These are phyloP conservation scores for Russula compacta DNA, from an alignment of 768 basidiomycete species.

Conservation along the genomic window DNA sequence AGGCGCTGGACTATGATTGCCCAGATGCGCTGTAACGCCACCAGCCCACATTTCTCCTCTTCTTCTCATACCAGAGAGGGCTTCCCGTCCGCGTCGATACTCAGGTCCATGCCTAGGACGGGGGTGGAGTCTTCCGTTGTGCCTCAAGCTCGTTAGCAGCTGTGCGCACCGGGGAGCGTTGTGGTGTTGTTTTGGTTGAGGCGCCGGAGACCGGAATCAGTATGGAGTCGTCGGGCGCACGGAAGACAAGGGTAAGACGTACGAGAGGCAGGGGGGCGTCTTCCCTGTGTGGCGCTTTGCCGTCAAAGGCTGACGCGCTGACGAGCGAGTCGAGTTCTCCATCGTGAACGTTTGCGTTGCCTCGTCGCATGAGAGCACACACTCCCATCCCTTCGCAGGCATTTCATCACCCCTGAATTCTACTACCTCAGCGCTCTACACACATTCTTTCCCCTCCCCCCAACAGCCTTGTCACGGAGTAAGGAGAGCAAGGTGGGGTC, in stretches of 20 bases:
- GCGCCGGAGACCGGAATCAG: background rate
- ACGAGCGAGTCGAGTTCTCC: conserved; percentile 19
- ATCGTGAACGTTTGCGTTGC: conserved; percentile 31
- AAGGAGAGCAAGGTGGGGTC: background rate
- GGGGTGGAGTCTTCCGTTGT: conserved; percentile 17
- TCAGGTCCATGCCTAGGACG: conserved; percentile 14
- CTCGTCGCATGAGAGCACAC: conserved; percentile 74
- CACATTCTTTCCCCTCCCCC: too few species aligned
- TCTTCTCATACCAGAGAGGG: conserved; percentile 2
- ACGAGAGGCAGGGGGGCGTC: conserved; percentile 16
- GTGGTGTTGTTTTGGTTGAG: background rate
- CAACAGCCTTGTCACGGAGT: background rate
- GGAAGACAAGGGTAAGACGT: background rate
- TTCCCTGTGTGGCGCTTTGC: background rate
- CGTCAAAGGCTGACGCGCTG: conserved; percentile 13
- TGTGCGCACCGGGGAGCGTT: conserved; percentile 1
- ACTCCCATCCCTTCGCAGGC: conserved; percentile 59
- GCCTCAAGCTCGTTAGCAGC: conserved; percentile 23
- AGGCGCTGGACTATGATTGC: background rate
- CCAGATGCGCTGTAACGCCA: background rate
- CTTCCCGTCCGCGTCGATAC: conserved; percentile 30
- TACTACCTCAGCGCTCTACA: conserved; percentile 43
- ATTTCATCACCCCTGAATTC: conserved; percentile 50
- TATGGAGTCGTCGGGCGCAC: background rate
- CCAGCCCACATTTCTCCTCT: background rate